These are phyloP conservation scores for Saccharomycopsis malanga DNA, from an alignment of 805 yeast genomes.

Conservation along the genomic window DNA sequence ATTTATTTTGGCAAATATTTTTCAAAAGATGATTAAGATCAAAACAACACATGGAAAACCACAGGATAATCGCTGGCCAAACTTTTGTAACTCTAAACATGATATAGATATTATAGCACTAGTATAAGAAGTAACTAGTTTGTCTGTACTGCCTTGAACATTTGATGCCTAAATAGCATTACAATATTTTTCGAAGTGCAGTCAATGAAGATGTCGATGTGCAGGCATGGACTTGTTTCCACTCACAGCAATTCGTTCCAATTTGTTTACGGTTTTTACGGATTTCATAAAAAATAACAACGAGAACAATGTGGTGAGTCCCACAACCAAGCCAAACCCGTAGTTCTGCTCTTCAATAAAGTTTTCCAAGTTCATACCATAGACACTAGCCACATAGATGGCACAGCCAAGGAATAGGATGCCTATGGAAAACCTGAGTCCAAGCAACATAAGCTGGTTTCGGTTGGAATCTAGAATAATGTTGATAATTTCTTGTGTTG, in stretches of 20 bases:
- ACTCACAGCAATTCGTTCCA: slow-evolving; percentile 68
- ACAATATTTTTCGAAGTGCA: too few species aligned
- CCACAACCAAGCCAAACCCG: slow-evolving; percentile 58
- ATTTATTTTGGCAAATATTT: too few species aligned
- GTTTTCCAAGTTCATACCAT: slow-evolving; percentile 80
- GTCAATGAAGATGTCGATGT: not conserved
- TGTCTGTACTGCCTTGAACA: too few species aligned
- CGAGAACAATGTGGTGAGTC: slow-evolving; percentile 29
- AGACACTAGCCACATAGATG: slow-evolving; percentile 77
- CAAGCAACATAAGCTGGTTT: slow-evolving; percentile 82
- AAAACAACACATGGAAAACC: too few species aligned
- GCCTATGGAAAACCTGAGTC: slow-evolving; percentile 73
- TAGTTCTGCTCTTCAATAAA: slow-evolving; percentile 60
- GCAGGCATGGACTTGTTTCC: slow-evolving; percentile 18
- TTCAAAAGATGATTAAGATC: too few species aligned
- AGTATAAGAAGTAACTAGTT: too few species aligned
- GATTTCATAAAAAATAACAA: slow-evolving; percentile 45
- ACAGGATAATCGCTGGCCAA: too few species aligned
- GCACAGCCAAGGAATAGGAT: slow-evolving; percentile 84
- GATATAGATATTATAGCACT: too few species aligned
- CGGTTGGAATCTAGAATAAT: slow-evolving; percentile 88
- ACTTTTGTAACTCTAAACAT: too few species aligned
- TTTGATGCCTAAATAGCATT: too few species aligned
- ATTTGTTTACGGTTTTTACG: slow-evolving; percentile 48
- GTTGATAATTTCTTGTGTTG: slow-evolving; percentile 89